These are phyloP conservation scores for Adansonia rubrostipa DNA, from an alignment of 441 rosid genomes.

Conservation along the genomic window DNA sequence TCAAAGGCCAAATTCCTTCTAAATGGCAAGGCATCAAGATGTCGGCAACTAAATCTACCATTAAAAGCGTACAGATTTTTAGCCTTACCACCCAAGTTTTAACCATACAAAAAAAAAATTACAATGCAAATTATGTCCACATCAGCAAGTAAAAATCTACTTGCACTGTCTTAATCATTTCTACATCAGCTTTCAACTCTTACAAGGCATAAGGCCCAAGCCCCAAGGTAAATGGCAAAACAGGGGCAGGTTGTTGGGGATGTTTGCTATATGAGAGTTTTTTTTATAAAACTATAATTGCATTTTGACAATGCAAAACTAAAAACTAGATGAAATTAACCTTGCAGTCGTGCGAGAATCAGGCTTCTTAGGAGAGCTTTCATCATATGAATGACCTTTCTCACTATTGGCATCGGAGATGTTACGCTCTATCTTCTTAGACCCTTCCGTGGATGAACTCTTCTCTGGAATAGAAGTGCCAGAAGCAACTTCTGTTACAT, in stretches of 20 bases:
- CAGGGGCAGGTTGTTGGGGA: neutral
- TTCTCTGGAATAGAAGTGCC: constrained; percentile 48
- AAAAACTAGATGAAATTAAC: constrained; percentile 38
- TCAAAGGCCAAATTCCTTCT: neutral
- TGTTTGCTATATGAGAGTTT: neutral
- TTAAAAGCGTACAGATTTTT: neutral
- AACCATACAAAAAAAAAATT: neutral
- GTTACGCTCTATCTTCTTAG: constrained; percentile 51
- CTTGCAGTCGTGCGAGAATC: constrained; percentile 60
- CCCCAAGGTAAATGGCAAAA: neutral
- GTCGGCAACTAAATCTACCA: constrained; percentile 8
- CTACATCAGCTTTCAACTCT: neutral
- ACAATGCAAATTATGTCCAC: neutral
- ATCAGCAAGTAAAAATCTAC: neutral
- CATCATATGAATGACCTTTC: constrained; percentile 49
- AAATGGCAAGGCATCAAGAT: neutral
- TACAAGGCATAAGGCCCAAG: neutral
- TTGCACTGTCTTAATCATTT: neutral
- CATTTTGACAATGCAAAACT: neutral
- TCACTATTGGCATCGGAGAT: constrained; percentile 47
- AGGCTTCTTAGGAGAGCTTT: constrained; percentile 50
- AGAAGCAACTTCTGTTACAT: constrained; percentile 61
- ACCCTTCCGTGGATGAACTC: constrained; percentile 48
- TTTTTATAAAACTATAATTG: neutral
- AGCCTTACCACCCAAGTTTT: constrained; percentile 2